Base-by-base conservation (phyloP, 2,329 filamentous ascomycete genomes). In the Talaromyces sp. region DNA sequence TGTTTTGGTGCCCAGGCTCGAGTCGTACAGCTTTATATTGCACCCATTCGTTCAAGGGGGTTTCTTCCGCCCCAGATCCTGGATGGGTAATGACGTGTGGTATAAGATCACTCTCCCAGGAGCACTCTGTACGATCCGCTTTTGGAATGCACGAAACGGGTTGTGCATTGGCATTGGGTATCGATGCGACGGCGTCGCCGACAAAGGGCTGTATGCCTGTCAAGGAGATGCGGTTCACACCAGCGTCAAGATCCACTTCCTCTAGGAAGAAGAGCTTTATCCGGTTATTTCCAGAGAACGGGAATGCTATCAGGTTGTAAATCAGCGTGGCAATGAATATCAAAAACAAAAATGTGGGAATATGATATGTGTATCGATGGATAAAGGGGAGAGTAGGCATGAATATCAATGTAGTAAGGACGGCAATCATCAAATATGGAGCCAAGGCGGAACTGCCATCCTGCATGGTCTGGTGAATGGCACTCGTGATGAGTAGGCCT, bases 181-280 rank as follows among this genome's bases (percentile, higher is more conserved):
- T 77, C 16, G 86, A 81, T 7, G 80, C 78, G 62, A 95, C 84
- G 52, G 93, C 86, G 37, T 84, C 77, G 12, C 84, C 80, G 1
- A 95, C 77, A 72, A 87, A 96, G 3, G 85, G 81, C 66, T 86
- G 81, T 2, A 92, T 73, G 0, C 92, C 92, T 0, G 82, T 83
- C 8, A 96, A 79, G 37, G 85, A 86, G 44, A 93, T 89, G 1
- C 78, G 80, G 67, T 92, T 91, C 14, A 82, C 78, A n/a, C 88
- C 87, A 3, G 82, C 85, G 67, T 91, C 89, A 9, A 96, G 83
- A 67, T 96, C 85, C 55, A 97, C 81, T 9, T 85, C 84, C 73
- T 99, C 93, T 57, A 90, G 81, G 74, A 98, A 97, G 75, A 88
- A 96, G 55, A 93, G 82, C 76, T 98, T 98, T 75, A 96, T 86